These are phyloP conservation scores for Eucalyptus fibrosa DNA, from an alignment of 345 rosid genomes.

Conservation along the genomic window DNA sequence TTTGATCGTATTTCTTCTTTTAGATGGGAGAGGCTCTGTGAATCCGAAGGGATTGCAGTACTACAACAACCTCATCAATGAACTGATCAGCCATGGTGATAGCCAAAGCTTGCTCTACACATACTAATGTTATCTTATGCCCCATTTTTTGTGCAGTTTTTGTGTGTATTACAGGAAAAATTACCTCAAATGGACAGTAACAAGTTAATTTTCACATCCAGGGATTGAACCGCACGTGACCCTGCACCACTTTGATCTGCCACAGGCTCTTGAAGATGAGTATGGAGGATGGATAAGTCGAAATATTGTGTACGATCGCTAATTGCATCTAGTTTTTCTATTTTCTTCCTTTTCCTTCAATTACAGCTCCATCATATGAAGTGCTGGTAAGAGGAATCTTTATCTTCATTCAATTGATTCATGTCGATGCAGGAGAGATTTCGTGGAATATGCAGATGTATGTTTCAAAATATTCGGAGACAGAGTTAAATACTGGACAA, in stretches of 20 bases:
- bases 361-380: neutral
- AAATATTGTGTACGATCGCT: constrained; percentile 13
- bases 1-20: neutral
- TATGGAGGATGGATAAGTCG: constrained; percentile 30
- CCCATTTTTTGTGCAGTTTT: neutral
- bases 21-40: constrained; percentile 10
- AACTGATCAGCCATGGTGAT: constrained; percentile 3
- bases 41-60: constrained; percentile 4
- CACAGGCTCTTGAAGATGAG: constrained; percentile 35
- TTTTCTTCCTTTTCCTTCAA: neutral
- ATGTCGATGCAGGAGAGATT: constrained; percentile 17
- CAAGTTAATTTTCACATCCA: neutral
- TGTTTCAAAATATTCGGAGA: constrained; percentile 35
- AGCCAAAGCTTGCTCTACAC: neutral
- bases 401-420: neutral
- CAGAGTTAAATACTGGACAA: constrained; percentile 30
- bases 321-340: neutral
- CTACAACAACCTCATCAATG: constrained; percentile 12
- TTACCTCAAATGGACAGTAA: neutral
- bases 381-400: neutral
- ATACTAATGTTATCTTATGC: neutral
- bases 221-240: constrained; percentile 33
- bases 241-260: constrained; percentile 17
- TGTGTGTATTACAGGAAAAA: neutral
- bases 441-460: constrained; percentile 16